Evolutionary conservation across 768 basidiomycete genomes (phyloP).

Genomic region (Leccinum arenicola): DNA sequence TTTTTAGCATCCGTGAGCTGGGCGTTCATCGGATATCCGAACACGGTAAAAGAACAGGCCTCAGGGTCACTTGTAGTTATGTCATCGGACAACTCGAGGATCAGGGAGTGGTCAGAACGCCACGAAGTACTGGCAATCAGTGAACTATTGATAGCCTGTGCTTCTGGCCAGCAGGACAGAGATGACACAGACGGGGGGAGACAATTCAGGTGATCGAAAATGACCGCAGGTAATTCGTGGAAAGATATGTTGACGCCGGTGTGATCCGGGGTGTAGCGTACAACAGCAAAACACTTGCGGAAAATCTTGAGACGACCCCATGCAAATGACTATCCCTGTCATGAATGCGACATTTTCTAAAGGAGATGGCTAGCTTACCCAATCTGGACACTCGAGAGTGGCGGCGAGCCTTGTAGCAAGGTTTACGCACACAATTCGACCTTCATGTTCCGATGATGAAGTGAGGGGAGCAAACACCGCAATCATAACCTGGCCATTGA

Average conservation of each 20-base stretch:
- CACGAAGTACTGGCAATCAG: slow-evolving; percentile 15
- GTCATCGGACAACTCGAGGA: slow-evolving; percentile 18
- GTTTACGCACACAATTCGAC: slow-evolving; percentile 21
- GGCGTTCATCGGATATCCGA: slow-evolving; percentile 5
- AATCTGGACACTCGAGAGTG: slow-evolving; percentile 15
- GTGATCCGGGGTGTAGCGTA: neutral
- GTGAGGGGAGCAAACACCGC: slow-evolving; percentile 10
- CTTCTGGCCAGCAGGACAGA: slow-evolving; percentile 17
- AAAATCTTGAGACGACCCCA: slow-evolving; percentile 18
- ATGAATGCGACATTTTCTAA: slow-evolving; percentile 2
- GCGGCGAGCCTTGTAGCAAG: slow-evolving; percentile 11
- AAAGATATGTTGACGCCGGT: slow-evolving; percentile 10
- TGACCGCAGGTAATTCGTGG: slow-evolving; percentile 13
- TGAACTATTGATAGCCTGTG: slow-evolving; percentile 1
- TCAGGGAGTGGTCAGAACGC: slow-evolving; percentile 4
- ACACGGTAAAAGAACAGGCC: slow-evolving; percentile 12
- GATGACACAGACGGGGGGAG: neutral
- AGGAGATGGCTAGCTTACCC: slow-evolving; percentile 12
- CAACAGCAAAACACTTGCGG: slow-evolving; percentile 5
- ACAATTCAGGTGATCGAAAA: slow-evolving; percentile 8
- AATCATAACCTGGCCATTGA: slow-evolving; percentile 22
- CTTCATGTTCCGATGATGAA: slow-evolving; percentile 1
- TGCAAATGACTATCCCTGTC: slow-evolving; percentile 5
- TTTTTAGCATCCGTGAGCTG: neutral
- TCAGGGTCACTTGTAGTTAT: neutral